Conservation (phyloP, 331 rosid genomes). For the Acacia concinna region DNA sequence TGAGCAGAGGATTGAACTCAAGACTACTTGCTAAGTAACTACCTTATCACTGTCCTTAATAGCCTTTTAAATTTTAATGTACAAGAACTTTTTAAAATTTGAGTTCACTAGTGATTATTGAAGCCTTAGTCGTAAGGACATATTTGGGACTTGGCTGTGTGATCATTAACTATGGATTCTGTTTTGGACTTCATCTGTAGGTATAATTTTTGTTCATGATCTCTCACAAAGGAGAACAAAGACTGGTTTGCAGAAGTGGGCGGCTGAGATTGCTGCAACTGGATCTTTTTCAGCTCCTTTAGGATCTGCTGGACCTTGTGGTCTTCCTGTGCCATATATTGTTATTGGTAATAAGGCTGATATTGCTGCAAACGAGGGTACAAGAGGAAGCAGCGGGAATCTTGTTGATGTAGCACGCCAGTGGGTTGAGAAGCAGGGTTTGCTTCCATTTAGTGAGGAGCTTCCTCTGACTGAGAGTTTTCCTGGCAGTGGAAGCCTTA, state of each 20-base stretch:
- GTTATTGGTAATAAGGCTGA: constrained; percentile 76
- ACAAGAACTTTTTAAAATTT: background rate
- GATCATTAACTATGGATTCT: background rate
- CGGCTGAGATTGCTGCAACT: constrained; percentile 60
- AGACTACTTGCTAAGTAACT: background rate
- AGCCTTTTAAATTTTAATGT: background rate
- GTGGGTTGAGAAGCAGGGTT: constrained; percentile 87
- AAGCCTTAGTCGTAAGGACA: background rate
- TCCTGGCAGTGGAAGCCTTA: constrained; percentile 66
- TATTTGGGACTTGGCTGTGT: constrained; percentile 1
- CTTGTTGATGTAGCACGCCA: constrained; percentile 80
- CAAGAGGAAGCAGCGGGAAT: constrained; percentile 72
- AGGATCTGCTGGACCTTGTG: constrained; percentile 71
- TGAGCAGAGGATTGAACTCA: background rate
- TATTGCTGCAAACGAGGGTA: constrained; percentile 74
- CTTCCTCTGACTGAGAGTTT: constrained; percentile 75
- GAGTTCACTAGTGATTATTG: background rate
- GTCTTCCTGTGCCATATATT: constrained; percentile 72
- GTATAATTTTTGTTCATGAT: constrained; percentile 82
- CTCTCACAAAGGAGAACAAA: constrained; percentile 78
- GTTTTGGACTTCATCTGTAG: constrained; percentile 43
- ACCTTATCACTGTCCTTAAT: background rate
- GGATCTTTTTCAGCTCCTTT: constrained; percentile 82
- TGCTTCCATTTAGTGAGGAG: constrained; percentile 76
- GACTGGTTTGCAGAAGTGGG: constrained; percentile 80